phyloP scores from a whole-genome alignment of 2,329 filamentous ascomycete genomes.

The Thelonectria olida region DNA sequence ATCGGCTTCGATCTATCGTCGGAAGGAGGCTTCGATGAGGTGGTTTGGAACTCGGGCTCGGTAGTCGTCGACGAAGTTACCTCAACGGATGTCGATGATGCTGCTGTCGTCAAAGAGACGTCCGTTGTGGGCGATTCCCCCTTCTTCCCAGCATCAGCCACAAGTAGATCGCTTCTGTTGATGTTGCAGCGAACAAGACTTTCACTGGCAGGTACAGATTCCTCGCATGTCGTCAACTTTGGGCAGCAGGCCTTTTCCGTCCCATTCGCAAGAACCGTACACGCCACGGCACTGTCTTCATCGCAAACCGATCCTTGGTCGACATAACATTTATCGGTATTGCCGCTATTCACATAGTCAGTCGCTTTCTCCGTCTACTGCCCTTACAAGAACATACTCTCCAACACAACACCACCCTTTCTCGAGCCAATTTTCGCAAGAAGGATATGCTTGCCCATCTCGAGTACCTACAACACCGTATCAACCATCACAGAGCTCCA shows the following conservation, averaged over 20 bases:
- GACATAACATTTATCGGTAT: constrained; percentile 25
- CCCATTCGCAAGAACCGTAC: constrained; percentile 17
- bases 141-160: constrained; percentile 5
- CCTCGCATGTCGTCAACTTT: constrained; percentile 27
- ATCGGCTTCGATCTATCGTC: neutral
- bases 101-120: neutral
- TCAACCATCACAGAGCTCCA: neutral
- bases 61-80: neutral
- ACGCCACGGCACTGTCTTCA: constrained; percentile 21
- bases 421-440: constrained; percentile 23
- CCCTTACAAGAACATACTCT: constrained; percentile 11
- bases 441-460: constrained; percentile 18
- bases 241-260: constrained; percentile 23
- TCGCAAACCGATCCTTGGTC: constrained; percentile 25
- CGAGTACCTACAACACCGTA: constrained; percentile 13
- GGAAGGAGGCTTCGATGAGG: neutral
- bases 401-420: constrained; percentile 32
- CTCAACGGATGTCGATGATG: neutral
- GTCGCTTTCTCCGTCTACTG: neutral
- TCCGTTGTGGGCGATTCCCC: constrained; percentile 4
- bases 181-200: constrained; percentile 27
- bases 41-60: neutral
- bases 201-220: constrained; percentile 10
- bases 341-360: constrained; percentile 13
- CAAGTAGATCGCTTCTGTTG: constrained; percentile 23